Evolutionary conservation across 225 moss, liverwort and hornwort genomes (phyloP).

Genomic region (Bryoerythrophyllum caledonicum): DNA sequence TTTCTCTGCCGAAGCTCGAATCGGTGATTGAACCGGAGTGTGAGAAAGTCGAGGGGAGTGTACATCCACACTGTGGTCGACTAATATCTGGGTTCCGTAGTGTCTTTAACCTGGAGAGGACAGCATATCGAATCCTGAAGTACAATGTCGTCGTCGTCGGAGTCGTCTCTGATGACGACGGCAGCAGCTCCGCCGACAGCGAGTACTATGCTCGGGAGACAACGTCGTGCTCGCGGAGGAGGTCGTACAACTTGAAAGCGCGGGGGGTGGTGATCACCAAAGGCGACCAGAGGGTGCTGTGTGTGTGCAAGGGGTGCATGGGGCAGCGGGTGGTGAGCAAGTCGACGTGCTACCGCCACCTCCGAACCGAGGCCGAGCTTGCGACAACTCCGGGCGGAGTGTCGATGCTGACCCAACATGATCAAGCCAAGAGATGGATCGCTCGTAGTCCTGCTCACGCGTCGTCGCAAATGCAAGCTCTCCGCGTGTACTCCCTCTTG

Average conservation of each 20-base stretch:
- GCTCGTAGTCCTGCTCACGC: constrained; percentile 13
- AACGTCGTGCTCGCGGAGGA: no score
- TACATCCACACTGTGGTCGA: neutral
- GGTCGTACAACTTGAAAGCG: constrained; percentile 47
- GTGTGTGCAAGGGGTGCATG: constrained; percentile 40
- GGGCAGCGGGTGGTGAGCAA: constrained; percentile 47
- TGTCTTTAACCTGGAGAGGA: neutral
- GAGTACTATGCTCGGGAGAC: constrained; percentile 28
- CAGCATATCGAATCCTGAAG: neutral
- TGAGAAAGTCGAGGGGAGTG: no score
- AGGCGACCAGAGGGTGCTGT: constrained; percentile 43
- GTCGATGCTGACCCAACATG: no score
- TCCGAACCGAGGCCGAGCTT: constrained; percentile 40
- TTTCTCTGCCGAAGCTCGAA: no score
- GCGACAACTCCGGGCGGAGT: no score
- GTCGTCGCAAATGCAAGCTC: constrained; percentile 28
- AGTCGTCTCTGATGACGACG: constrained; percentile 41
- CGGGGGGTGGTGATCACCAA: constrained; percentile 48
- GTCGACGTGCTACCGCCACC: constrained; percentile 54
- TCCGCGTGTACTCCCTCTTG: constrained; percentile 30
- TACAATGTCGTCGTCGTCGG: constrained; percentile 33
- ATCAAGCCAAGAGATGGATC: constrained; percentile 15
- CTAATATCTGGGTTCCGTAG: no score
- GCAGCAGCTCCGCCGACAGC: constrained; percentile 53
- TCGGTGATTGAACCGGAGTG: no score